Evolutionary conservation across 1,139 yeast species (phyloP), one percentile per base, ranked within the genome.

Genomic region (Sugiyamaella xylanicola): DNA sequence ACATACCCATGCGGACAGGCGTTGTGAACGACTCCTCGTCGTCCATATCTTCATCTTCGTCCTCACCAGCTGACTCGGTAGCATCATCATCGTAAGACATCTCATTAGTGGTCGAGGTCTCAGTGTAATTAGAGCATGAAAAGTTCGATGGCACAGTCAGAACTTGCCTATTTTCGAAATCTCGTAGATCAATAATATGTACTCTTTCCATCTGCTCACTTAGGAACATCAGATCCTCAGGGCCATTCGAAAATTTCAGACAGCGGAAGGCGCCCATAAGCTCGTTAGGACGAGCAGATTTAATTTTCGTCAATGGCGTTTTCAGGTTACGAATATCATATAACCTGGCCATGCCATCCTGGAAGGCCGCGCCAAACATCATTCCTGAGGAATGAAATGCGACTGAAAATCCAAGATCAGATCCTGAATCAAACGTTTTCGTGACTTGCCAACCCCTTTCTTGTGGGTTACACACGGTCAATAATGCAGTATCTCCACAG

Each of bases 181-280:
- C 82, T 57, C 96, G 78, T 46, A 90, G 77, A 69, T 91, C 97
- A 22, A 91, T 76, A 53, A 90, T 75, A 72, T 91, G 97, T 2
- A 91, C 88, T 55, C 96, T 75, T 0, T 95, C 95, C 57, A 84
- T 87, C 65, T 91, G 96, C 68, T 91, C 97, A 54, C 88, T 81
- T 1, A 91, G 76, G 54, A 87, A 82, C 62, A 91, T 74, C 58
- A 90, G 71, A 69, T 91, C 96, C 64, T 86, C 91, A 22, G 86
- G 77, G 13, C 87, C 86, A 48, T 82, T 78, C 13, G 92, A 80
- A 65, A 88, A 89, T 66, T 81, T 83, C 67, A 92, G 78, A 57
- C 84, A 81, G 54, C 93, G 70, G 67, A 84, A 83, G 2, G 86
- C 85, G 0, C 87, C 87, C 22, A 75, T 67, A 44, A 65, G 58